phyloP scores from a whole-genome alignment of 192 early-diverging fungal genomes.

The Blastocladiella britannica region DNA sequence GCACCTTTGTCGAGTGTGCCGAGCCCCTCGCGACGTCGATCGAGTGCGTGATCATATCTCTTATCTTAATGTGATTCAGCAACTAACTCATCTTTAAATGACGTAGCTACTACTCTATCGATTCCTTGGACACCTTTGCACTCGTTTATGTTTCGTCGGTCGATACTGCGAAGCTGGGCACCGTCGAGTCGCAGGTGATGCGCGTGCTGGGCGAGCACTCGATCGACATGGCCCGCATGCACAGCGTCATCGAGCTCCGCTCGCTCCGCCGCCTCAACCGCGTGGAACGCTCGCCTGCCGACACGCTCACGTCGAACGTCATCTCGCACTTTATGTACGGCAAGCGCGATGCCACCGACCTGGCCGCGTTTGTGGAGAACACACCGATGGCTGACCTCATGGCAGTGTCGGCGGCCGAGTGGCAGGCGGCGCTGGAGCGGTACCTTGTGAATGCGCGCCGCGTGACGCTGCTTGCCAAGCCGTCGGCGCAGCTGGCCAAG shows the following conservation, averaged over 20 bases:
- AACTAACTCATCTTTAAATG: no score
- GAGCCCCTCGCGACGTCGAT: slow-evolving; percentile 38
- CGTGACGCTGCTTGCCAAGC: slow-evolving; percentile 26
- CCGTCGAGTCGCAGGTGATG: background rate
- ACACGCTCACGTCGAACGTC: background rate
- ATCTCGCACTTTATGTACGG: background rate
- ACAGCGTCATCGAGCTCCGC: background rate
- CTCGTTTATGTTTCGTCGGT: background rate
- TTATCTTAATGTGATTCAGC: no score
- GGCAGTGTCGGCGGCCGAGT: background rate
- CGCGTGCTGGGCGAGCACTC: background rate
- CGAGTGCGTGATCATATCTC: no score
- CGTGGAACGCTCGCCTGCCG: background rate
- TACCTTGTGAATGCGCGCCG: slow-evolving; percentile 21
- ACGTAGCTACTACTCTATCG: slow-evolving; percentile 1
- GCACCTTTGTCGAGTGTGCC: slow-evolving; percentile 38
- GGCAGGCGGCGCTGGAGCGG: slow-evolving; percentile 4
- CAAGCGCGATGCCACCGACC: background rate
- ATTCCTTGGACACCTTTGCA: no score
- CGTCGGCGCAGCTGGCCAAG: slow-evolving; percentile 28
- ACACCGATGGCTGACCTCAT: background rate
- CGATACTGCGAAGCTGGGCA: background rate
- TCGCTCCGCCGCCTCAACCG: background rate
- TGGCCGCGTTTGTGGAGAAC: background rate
- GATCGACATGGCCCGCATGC: background rate